A percentile compares a stretch with the other conserved stretches of the same genome.
phyloP scores from a whole-genome alignment of 106 monocot species.

The Apostasia ramifera region DNA sequence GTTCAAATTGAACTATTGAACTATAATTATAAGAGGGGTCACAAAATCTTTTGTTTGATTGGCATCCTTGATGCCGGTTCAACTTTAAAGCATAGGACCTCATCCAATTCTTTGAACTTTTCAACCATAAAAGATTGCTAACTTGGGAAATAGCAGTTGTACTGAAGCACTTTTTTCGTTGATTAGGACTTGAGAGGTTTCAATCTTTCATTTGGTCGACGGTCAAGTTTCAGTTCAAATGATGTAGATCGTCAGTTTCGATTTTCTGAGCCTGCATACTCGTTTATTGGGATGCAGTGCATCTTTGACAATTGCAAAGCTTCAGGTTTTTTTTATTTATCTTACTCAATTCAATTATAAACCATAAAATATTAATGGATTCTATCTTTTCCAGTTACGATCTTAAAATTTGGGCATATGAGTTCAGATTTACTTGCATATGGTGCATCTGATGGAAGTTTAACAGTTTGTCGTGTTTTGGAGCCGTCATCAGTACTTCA shows the following conservation, averaged over 20 bases:
- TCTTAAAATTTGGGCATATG: conserved; percentile 92
- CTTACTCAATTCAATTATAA: background rate
- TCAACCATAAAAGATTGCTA: background rate
- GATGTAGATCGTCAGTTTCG: conserved; percentile 52
- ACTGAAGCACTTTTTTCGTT: background rate
- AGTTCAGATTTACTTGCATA: conserved; percentile 94
- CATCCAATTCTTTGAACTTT: background rate
- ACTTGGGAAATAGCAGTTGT: background rate
- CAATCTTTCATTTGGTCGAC: conserved; percentile 32
- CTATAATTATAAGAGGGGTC: too few species aligned
- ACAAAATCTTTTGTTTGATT: too few species aligned
- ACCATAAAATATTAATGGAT: background rate
- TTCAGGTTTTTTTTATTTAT: conserved; percentile 49
- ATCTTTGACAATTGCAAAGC: conserved; percentile 93
- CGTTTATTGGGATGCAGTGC: conserved; percentile 97
- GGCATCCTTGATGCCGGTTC: too few species aligned
- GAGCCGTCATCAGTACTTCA: conserved; percentile 67
- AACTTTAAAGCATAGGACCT: background rate
- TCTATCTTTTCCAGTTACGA: conserved; percentile 50
- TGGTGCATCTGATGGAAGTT: conserved; percentile 87
- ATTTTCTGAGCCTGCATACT: conserved; percentile 78
- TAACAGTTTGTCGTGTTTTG: conserved; percentile 71
- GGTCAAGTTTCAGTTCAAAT: conserved; percentile 53
- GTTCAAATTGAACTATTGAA: too few species aligned
- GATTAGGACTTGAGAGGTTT: conserved; percentile 66